Evolutionary conservation across 2,329 filamentous ascomycete species (phyloP).

Genomic region (Phialophora macrospora): DNA sequence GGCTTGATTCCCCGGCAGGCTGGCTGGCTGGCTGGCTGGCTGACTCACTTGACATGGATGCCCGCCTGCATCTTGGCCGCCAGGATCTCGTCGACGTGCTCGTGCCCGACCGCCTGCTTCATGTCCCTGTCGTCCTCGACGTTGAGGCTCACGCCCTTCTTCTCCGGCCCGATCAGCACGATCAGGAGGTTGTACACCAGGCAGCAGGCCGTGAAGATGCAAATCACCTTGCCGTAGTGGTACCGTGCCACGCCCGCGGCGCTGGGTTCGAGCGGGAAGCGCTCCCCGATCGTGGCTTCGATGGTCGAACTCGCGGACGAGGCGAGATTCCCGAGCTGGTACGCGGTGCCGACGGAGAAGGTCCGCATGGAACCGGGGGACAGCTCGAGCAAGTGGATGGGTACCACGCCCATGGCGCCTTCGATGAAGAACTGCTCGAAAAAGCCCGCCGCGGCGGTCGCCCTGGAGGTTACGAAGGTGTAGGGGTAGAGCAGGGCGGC

Average conservation of each 20-base stretch:
- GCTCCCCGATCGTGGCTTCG: conserved; percentile 74
- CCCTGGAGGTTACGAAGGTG: conserved; percentile 66
- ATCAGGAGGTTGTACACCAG: conserved; percentile 65
- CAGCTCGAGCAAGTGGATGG: conserved; percentile 70
- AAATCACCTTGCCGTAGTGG: conserved; percentile 82
- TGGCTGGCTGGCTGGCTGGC: too few species aligned
- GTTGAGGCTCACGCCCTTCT: conserved; percentile 53
- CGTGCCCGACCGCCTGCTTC: conserved; percentile 42
- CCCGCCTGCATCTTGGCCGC: neutral
- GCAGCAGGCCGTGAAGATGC: conserved; percentile 88
- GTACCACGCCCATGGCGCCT: conserved; percentile 77
- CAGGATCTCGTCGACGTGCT: neutral
- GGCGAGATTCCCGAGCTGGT: conserved; percentile 68
- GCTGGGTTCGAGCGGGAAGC: conserved; percentile 68
- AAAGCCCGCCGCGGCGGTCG: conserved; percentile 78
- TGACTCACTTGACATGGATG: neutral
- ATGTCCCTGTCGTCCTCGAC: conserved; percentile 55
- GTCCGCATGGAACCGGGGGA: conserved; percentile 65
- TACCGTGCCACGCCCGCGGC: conserved; percentile 59
- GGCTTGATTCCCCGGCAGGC: too few species aligned
- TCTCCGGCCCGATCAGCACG: conserved; percentile 56
- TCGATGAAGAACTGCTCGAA: conserved; percentile 82
- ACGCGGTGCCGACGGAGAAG: conserved; percentile 66
- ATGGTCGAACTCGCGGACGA: conserved; percentile 71
- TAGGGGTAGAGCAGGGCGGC: conserved; percentile 84